phyloP scores from a whole-genome alignment of 768 basidiomycete species.

The Hysterangium stoloniferum region DNA sequence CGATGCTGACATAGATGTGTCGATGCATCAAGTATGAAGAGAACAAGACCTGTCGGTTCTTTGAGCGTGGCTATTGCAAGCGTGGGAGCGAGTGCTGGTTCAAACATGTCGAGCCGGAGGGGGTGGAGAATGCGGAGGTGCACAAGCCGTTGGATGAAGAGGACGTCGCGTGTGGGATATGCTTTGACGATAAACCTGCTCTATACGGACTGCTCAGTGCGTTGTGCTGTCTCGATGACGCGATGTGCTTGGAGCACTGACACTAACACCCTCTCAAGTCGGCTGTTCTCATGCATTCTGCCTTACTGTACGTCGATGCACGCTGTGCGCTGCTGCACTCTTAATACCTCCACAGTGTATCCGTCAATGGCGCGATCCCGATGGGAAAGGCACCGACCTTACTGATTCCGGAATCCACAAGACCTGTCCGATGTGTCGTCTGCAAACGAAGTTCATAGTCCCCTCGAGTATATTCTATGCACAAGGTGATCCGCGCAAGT shows the following conservation, averaged over 20 bases:
- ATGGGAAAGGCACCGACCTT: slow-evolving; percentile 42
- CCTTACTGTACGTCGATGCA: slow-evolving; percentile 39
- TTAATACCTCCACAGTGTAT: slow-evolving; percentile 48
- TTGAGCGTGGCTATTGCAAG: slow-evolving; percentile 61
- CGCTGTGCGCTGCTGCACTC: slow-evolving; percentile 6
- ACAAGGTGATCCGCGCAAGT: slow-evolving; percentile 46
- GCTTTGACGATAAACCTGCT: slow-evolving; percentile 56
- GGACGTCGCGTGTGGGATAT: slow-evolving; percentile 59
- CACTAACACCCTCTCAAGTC: slow-evolving; percentile 28
- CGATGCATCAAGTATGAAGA: slow-evolving; percentile 73
- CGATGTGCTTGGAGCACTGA: background rate
- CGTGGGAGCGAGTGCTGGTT: slow-evolving; percentile 74
- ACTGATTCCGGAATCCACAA: slow-evolving; percentile 55
- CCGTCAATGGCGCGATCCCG: slow-evolving; percentile 65
- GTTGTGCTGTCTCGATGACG: slow-evolving; percentile 13
- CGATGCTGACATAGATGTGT: no score
- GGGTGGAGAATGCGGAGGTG: background rate
- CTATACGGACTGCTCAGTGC: slow-evolving; percentile 64
- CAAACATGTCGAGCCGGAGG: slow-evolving; percentile 37
- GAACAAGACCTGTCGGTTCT: slow-evolving; percentile 62
- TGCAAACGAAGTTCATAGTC: slow-evolving; percentile 56
- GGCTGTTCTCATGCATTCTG: slow-evolving; percentile 79
- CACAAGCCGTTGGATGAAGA: slow-evolving; percentile 27
- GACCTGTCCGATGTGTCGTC: slow-evolving; percentile 73
- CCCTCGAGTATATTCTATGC: slow-evolving; percentile 66